Base-by-base conservation (phyloP, 441 rosid genomes). In the Iberis amara region DNA sequence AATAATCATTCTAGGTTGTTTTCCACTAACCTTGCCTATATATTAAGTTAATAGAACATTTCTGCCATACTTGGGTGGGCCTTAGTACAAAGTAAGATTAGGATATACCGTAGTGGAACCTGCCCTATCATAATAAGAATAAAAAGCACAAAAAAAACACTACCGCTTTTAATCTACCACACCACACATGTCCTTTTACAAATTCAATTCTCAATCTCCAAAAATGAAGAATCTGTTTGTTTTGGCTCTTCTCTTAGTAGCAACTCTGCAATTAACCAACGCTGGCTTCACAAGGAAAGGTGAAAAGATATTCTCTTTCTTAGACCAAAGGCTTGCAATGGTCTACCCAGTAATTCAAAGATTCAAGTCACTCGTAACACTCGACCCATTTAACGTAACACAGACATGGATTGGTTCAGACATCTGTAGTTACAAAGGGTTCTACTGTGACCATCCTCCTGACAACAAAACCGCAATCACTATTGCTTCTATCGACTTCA, bases 401-500 rank as follows among this genome's bases (percentile, higher is more conserved):
- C 65, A 70, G 14, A 76, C 94, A 8, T 86, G 94, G 95, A 59
- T 31, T 0, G 95, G 94, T 46, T 66, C 86, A 12, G 81, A 89
- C 52, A 69, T 89, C 27, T 84, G 97, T 67, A 82, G 45, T 24
- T 84, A 89, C 68, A 76, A 50, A 73, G 97, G 96, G 18, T 90
- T 86, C 68, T 76, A 68, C 74, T 84, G 96, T 59, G 91, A 81
- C 50, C 70, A 47, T 24, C 96, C 96, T 1, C 94, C 97, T 0
- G 80, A 90, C 61, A 90, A 86, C 73, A 41, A 59, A 28, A 71
- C 97, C 7, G 96, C 96, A 6, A 41, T 56, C 4, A 74, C 85
- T 37, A 70, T 90, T 24, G 96, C 96, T 28, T 86, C 94, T 8
- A 62, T 89, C 10, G 96, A 89, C 59, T 86, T 89, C 79, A 86